These are phyloP conservation scores for Ensete glaucum DNA, from an alignment of 176 grass and related monocot species.

Conservation along the genomic window DNA sequence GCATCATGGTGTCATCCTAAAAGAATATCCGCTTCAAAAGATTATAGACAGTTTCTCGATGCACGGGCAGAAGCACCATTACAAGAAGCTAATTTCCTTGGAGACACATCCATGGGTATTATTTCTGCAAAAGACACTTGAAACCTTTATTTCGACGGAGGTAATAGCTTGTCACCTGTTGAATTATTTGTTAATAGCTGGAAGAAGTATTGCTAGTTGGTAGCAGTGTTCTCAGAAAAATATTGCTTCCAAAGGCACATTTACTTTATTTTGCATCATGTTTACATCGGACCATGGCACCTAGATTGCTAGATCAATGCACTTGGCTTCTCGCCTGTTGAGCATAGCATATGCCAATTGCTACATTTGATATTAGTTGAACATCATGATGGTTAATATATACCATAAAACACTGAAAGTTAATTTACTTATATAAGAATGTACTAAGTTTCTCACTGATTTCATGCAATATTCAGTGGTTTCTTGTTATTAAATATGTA, in stretches of 20 bases:
- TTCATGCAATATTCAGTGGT: too few relatives aligned
- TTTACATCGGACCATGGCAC: background rate
- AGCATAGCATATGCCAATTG: too few relatives aligned
- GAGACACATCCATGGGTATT: constrained; percentile 93
- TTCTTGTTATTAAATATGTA: too few relatives aligned
- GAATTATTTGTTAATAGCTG: background rate
- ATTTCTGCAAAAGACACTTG: constrained; percentile 64
- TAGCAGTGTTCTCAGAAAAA: background rate
- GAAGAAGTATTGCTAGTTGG: background rate
- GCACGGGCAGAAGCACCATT: constrained; percentile 39
- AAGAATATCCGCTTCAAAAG: constrained; percentile 78
- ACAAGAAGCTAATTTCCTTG: constrained; percentile 55
- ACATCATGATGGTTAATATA: too few relatives aligned
- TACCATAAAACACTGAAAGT: too few relatives aligned
- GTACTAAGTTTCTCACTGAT: too few relatives aligned
- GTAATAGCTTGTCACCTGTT: constrained; percentile 28
- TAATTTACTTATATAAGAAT: too few relatives aligned
- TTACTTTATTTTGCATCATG: background rate
- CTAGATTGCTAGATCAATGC: too few relatives aligned
- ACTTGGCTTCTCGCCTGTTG: too few relatives aligned
- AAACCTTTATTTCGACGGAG: constrained; percentile 56
- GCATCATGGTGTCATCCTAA: constrained; percentile 53
- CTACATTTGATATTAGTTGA: too few relatives aligned
- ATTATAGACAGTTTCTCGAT: constrained; percentile 63
- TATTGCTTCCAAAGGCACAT: background rate